Percentiles rank a stretch among this genome's conserved stretches.
These are phyloP conservation scores for Dactylellina leptospora DNA, from an alignment of 2,329 filamentous ascomycete genomes.

Conservation along the genomic window DNA sequence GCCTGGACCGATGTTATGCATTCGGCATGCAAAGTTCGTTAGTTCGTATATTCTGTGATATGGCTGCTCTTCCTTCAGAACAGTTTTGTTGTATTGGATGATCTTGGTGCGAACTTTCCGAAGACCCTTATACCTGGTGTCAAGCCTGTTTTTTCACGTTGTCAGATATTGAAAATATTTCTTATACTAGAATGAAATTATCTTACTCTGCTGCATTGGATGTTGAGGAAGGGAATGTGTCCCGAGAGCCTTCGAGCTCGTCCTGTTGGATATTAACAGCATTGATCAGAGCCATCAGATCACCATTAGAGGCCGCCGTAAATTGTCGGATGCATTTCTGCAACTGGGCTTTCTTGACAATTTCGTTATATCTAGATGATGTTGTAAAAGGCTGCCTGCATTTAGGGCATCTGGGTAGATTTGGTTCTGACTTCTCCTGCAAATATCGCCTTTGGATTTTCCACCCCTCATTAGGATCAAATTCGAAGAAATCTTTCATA, in stretches of 20 bases:
- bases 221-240: background rate
- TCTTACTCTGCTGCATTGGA: conserved; percentile 2
- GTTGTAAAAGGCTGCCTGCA: conserved; percentile 29
- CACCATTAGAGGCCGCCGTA: conserved; percentile 10
- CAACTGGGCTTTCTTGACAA: conserved; percentile 41
- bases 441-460: conserved; percentile 15
- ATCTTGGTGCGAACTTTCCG: background rate
- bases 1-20: conserved; percentile 4
- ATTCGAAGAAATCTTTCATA: conserved; percentile 65
- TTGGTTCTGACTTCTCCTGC: conserved; percentile 21
- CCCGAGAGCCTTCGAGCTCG: conserved; percentile 12
- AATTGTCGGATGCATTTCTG: conserved; percentile 40
- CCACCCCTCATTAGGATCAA: conserved; percentile 57
- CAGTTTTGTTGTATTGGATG: conserved; percentile 3
- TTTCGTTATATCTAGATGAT: conserved; percentile 37
- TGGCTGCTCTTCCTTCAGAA: conserved; percentile 33
- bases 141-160: background rate
- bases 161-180: too few relatives aligned
- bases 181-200: too few relatives aligned
- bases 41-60: conserved; percentile 48
- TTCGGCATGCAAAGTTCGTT: conserved; percentile 12
- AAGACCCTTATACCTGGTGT: background rate
- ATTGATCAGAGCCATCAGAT: background rate
- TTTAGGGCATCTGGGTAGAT: conserved; percentile 27
- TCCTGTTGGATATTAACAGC: conserved; percentile 6